These are phyloP conservation scores for Microthlaspi erraticum DNA, from an alignment of 345 rosid species.

Conservation along the genomic window DNA sequence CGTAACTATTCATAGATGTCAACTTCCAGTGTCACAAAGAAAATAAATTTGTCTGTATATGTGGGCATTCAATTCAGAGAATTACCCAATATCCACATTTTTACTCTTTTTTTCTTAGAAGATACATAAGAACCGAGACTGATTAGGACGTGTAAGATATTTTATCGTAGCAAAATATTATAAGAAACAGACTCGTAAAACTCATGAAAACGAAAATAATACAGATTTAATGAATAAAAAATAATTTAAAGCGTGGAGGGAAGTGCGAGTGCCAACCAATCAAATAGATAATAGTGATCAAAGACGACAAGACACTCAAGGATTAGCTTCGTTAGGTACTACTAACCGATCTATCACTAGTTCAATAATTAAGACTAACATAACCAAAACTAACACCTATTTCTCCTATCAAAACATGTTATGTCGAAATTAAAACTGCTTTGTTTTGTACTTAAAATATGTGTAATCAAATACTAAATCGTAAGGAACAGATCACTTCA, in stretches of 20 bases:
- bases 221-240: constrained; percentile 13
- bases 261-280: constrained; percentile 45
- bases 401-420: constrained; percentile 20
- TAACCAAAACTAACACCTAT: constrained; percentile 14
- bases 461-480: neutral
- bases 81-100: constrained; percentile 28
- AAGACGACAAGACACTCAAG: constrained; percentile 46
- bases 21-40: neutral
- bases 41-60: neutral
- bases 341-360: constrained; percentile 45
- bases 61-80: constrained; percentile 7
- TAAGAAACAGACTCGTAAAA: constrained; percentile 28
- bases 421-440: constrained; percentile 2
- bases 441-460: neutral
- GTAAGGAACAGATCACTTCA: constrained; percentile 36
- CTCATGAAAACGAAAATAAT: constrained; percentile 40
- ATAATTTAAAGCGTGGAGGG: constrained; percentile 33
- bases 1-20: neutral
- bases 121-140: constrained; percentile 24
- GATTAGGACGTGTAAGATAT: constrained; percentile 33
- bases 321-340: constrained; percentile 46
- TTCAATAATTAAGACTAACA: constrained; percentile 38
- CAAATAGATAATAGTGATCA: constrained; percentile 31
- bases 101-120: constrained; percentile 17
- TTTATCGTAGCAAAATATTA: constrained; percentile 10